phyloP scores from a whole-genome alignment of 805 yeast genomes.

The Brettanomyces naardenensis region DNA sequence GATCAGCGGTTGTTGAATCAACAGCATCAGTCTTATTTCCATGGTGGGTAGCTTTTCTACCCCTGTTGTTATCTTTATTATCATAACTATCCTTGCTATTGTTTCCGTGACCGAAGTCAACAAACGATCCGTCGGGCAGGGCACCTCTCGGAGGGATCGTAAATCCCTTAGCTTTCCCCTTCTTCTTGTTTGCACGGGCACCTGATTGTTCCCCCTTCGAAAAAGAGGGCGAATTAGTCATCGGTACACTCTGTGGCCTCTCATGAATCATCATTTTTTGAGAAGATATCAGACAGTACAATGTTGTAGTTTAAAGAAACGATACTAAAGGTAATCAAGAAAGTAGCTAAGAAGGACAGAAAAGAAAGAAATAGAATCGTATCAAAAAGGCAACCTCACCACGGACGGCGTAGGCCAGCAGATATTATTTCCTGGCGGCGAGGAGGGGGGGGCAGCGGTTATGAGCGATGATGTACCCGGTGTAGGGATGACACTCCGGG shows the following conservation, averaged over 20 bases:
- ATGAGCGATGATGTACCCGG: too few species aligned
- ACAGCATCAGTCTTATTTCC: too few species aligned
- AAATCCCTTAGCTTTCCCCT: conserved; percentile 29
- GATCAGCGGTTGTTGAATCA: conserved; percentile 17
- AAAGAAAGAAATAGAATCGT: too few species aligned
- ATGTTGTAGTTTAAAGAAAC: too few species aligned
- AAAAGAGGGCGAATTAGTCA: conserved; percentile 7
- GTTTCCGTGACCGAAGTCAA: conserved; percentile 17
- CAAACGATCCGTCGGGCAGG: conserved; percentile 23
- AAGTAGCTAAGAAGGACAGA: too few species aligned
- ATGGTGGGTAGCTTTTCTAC: not conserved
- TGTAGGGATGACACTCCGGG: too few species aligned
- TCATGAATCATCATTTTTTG: conserved; percentile 14
- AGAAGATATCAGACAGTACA: not conserved
- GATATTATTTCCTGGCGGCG: too few species aligned
- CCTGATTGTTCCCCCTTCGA: not conserved
- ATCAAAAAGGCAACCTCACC: too few species aligned
- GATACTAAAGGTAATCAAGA: too few species aligned
- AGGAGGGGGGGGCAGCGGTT: too few species aligned
- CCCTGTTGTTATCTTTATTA: conserved; percentile 9
- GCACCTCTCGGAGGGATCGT: conserved; percentile 25
- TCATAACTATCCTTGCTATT: conserved; percentile 8
- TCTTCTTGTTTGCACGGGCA: conserved; percentile 7
- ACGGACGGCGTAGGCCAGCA: too few species aligned
- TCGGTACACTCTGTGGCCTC: conserved; percentile 15